Evolutionary conservation across 2,329 filamentous ascomycete genomes (phyloP), one percentile per base, ranked within the genome.

Genomic region (Fusarium sp.): DNA sequence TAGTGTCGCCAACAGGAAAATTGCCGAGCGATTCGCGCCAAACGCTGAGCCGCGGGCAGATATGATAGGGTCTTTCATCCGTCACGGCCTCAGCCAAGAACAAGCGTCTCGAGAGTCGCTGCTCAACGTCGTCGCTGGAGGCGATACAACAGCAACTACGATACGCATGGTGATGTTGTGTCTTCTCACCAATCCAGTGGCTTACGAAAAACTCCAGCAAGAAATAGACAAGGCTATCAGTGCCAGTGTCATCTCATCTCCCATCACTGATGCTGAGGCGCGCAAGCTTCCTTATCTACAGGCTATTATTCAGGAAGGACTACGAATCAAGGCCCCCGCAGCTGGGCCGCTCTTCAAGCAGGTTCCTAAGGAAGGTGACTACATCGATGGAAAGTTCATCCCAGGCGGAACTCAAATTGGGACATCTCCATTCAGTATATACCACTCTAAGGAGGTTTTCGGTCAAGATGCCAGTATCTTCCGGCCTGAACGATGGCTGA

Each of bases 191-290:
- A 83, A 81, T 35, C 84, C 85, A 0, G 75, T 77, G 0, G 79
- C 83, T 0, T 83, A 85, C 53, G 49, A 68, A 4, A 81, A 80
- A 6, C 76, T 90, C 0, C 81, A 83, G 35, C 66, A 68, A 0
- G 87, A 89, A 65, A 80, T 88, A 25, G 81, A 84, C 40, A 56
- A 71, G 1, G 82, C 81, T 0, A 77, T 88, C 2, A 80, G 82
- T 1, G 77, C 80, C 1, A 74, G 75, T 5, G 59, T 55, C 20
- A 61, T 58, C 8, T 57, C 64, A 9, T 27, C 27, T 0, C 43
- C 53, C 1, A 72, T 80, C n/a, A 70, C 76, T 0, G 55, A 65
- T 39, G 71, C 74, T 3, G 78, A 83, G 65, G 78, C 78, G 1
- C 75, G 77, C 17, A 67, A 69, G 5, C 75, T 86, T 8, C 80